Evolutionary conservation across 495 filamentous ascomycete species (phyloP), one percentile per base, ranked within the genome.

Genomic region (Oidiodendron maius): DNA sequence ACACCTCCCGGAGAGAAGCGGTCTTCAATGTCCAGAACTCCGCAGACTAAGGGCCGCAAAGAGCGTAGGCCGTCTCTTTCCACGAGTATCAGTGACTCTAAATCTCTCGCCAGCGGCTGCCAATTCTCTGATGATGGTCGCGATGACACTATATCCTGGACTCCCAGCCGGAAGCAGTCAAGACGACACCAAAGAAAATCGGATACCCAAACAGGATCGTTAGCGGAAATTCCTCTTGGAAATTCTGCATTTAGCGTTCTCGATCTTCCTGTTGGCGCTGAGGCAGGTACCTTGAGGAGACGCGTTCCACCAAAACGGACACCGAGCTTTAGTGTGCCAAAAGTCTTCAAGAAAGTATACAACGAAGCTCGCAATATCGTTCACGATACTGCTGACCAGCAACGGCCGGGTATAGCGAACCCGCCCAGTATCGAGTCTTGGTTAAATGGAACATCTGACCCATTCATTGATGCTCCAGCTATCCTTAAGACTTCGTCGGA

Each of bases 341-440:
- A 75, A 34, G 76, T 74, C 20, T 53, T 78, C 16, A 80, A 75
- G 51, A 76, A 76, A 47, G 74, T 77, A 17, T 66, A 76, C 48
- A 69, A 60, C 13, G 74, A 74, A 20, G 72, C 73, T 24, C 75
- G 69, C 57, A 75, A 77, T 55, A 78, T 77, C 37, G 67, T 75
- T 26, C 64, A 73, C 3, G 73, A 80, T 48, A 71, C 63, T 43
- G 66, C 64, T 30, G 76, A 80, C 16, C 71, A 71, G 17, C 71
- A 74, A 4, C 66, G 67, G 37, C 68, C 68, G 22, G 64, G 60
- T 1, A 47, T 52, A 13, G 77, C 77, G 41, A 64, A 71, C 21
- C 75, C 76, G 2, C 74, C 61, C 55, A 86, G 68, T 51, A 87
- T 91, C 38, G 84, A 89, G 64, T 81, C 81, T 2, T 91, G 86